phyloP scores from a whole-genome alignment of 495 filamentous ascomycete genomes.

The Talaromyces trachyspermus region DNA sequence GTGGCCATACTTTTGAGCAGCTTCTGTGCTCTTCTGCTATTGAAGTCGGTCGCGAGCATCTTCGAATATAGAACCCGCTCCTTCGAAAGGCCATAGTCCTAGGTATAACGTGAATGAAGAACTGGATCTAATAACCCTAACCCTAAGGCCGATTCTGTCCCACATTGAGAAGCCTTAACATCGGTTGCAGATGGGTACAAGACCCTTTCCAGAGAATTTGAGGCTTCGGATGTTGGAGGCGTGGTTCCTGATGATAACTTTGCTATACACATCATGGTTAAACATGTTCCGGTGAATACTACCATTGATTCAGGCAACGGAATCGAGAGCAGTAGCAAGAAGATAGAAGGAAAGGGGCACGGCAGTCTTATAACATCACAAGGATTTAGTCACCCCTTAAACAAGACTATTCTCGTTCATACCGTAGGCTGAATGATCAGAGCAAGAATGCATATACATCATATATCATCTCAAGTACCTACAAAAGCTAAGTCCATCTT shows the following conservation, averaged over 20 bases:
- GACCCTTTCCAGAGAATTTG: slow-evolving; percentile 29
- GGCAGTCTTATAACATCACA: neutral
- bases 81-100: neutral
- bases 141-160: slow-evolving; percentile 4
- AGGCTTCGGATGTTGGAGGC: slow-evolving; percentile 58
- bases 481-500: slow-evolving; percentile 2
- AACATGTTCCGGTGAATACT: slow-evolving; percentile 24
- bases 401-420: neutral
- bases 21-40: neutral
- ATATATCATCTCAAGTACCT: slow-evolving; percentile 7
- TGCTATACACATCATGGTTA: slow-evolving; percentile 45
- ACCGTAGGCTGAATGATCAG: neutral
- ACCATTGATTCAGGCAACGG: neutral
- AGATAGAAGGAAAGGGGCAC: neutral
- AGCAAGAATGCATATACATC: neutral
- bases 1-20: slow-evolving; percentile 1
- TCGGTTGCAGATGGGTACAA: slow-evolving; percentile 22
- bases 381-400: neutral
- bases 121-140: neutral
- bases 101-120: slow-evolving; percentile 1
- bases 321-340: neutral
- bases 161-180: slow-evolving; percentile 17
- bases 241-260: slow-evolving; percentile 64
- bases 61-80: neutral
- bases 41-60: neutral